These are phyloP conservation scores for Diaporthe citriasiana DNA, from an alignment of 2,329 filamentous ascomycete genomes.

Conservation along the genomic window DNA sequence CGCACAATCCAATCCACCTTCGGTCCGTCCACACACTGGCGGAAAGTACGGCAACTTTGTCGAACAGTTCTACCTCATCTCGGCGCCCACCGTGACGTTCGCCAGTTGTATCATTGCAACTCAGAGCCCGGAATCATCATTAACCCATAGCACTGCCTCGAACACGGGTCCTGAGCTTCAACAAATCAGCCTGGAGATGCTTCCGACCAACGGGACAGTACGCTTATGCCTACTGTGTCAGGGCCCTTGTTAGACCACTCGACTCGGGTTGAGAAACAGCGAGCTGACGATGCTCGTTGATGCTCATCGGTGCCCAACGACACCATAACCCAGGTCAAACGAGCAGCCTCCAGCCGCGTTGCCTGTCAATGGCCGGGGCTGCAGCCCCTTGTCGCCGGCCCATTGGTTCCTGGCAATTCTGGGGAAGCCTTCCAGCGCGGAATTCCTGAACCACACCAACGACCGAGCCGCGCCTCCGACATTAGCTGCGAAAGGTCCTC, in stretches of 20 bases:
- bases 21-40: background rate
- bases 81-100: constrained; percentile 4
- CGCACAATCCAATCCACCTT: background rate
- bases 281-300: background rate
- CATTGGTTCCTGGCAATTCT: constrained; percentile 23
- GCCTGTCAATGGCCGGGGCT: constrained; percentile 15
- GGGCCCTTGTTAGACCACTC: background rate
- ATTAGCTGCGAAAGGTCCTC: constrained; percentile 1
- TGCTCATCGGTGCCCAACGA: constrained; percentile 32
- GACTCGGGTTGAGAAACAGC: constrained; percentile 21
- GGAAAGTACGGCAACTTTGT: background rate
- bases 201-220: background rate
- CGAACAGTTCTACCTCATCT: background rate
- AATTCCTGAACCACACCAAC: background rate
- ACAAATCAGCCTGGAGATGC: background rate
- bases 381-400: constrained; percentile 21
- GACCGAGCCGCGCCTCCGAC: background rate
- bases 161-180: background rate
- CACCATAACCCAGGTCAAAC: constrained; percentile 3
- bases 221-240: background rate
- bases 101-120: background rate
- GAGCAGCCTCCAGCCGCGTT: background rate
- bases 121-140: background rate
- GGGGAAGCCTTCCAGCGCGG: background rate
- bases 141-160: background rate